A percentile compares a stretch with the other conserved stretches of the same genome.
Evolutionary conservation across 2,329 filamentous ascomycete species (phyloP).

Genomic region (Aspergillus quadrilineatus): DNA sequence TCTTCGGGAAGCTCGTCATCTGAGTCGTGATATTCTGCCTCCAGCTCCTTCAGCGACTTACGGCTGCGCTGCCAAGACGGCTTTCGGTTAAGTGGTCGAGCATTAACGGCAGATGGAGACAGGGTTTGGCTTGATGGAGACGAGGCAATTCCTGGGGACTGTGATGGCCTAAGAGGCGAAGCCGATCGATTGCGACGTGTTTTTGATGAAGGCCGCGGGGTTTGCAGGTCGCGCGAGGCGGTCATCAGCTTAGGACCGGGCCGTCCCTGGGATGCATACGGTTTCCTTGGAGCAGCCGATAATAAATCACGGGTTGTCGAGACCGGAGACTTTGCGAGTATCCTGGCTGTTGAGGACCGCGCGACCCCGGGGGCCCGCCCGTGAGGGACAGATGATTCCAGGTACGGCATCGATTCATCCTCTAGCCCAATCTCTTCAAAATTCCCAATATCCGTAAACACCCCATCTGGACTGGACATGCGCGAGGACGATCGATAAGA

Average conservation of each 20-base stretch:
- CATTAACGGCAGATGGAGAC: slow-evolving; percentile 24
- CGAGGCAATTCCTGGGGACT: slow-evolving; percentile 20
- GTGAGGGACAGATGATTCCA: slow-evolving; percentile 33
- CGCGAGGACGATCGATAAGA: slow-evolving; percentile 79
- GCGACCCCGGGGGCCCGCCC: slow-evolving; percentile 25
- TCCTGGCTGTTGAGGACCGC: slow-evolving; percentile 28
- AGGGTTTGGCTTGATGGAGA: slow-evolving; percentile 29
- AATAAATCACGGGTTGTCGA: slow-evolving; percentile 38
- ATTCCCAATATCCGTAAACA: slow-evolving; percentile 71
- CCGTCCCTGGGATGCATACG: slow-evolving; percentile 28
- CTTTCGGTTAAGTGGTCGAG: slow-evolving; percentile 32
- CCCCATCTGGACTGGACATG: slow-evolving; percentile 65
- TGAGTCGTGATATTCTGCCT: slow-evolving; percentile 52
- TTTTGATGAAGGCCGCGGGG: slow-evolving; percentile 28
- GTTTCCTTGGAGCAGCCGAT: slow-evolving; percentile 25
- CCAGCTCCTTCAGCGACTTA: slow-evolving; percentile 49
- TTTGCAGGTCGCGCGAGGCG: slow-evolving; percentile 27
- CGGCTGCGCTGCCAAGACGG: slow-evolving; percentile 45
- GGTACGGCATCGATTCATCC: slow-evolving; percentile 55
- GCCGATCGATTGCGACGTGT: slow-evolving; percentile 34
- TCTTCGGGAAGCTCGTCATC: slow-evolving; percentile 53
- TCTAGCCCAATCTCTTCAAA: slow-evolving; percentile 94
- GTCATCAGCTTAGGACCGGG: slow-evolving; percentile 26
- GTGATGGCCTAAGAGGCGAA: slow-evolving; percentile 29
- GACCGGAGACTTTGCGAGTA: slow-evolving; percentile 28